Evolutionary conservation across 352 stramenopile species (phyloP).

Genomic region (Elongisporangium anandrum): DNA sequence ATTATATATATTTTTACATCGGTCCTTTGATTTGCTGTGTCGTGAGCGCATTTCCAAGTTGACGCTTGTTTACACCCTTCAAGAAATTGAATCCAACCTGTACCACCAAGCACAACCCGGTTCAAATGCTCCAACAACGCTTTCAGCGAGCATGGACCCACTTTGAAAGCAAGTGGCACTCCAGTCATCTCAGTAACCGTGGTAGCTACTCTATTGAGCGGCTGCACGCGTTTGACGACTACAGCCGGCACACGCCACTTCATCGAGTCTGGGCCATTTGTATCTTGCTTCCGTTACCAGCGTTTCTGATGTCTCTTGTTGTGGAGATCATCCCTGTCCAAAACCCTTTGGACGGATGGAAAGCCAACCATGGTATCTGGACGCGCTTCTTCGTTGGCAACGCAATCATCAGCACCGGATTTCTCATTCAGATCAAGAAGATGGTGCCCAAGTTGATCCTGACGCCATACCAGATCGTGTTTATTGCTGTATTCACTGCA

Average conservation of each 20-base stretch:
- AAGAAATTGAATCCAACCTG: no score
- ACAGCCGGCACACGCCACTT: not conserved
- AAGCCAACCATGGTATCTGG: conserved; percentile 20
- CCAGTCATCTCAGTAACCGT: not conserved
- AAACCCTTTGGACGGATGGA: conserved; percentile 5
- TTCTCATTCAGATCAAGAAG: conserved; percentile 4
- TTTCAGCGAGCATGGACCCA: no score
- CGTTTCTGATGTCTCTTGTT: conserved; percentile 8
- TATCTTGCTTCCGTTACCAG: conserved; percentile 5
- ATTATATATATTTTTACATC: no score
- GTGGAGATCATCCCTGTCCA: conserved; percentile 12
- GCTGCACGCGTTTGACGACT: conserved; percentile 3
- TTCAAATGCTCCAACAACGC: no score
- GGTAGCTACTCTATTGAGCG: conserved; percentile 10
- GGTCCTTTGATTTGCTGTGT: no score
- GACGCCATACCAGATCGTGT: not conserved
- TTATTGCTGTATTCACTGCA: conserved; percentile 11
- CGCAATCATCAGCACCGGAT: conserved; percentile 7
- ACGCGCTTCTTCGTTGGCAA: conserved; percentile 12
- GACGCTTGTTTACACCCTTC: no score
- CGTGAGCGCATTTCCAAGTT: no score
- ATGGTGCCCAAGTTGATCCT: conserved; percentile 9
- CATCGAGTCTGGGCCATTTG: conserved; percentile 2
- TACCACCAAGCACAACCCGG: no score
- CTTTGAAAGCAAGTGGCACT: conserved; percentile 24